Evolutionary conservation across 2,329 filamentous ascomycete genomes (phyloP), one percentile per base, ranked within the genome.

Genomic region (Ophiosphaerella narmari): DNA sequence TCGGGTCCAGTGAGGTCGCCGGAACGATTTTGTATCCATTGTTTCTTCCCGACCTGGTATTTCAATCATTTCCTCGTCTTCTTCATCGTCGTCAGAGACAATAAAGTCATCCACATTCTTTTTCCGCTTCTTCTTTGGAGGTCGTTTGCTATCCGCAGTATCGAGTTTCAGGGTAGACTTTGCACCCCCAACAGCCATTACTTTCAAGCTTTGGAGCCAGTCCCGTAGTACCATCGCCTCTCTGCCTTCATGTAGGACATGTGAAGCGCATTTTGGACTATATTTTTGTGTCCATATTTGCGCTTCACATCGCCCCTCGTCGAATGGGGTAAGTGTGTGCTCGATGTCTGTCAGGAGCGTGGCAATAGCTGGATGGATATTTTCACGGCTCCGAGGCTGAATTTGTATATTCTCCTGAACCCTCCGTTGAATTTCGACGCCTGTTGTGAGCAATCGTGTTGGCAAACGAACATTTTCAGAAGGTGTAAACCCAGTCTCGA

Each of bases 241-340:
- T 38, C 78, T 82, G 2, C 88, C 87, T 13, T 78, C 71, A 64
- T 97, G 92, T 9, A 99, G 77, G 1, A 97, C 86, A 50, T 93
- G 85, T 4, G 77, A 77, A 2, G 90, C 86, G 32, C 75, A 78
- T 23, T 72, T 74, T 0, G 94, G 94, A 0, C 89, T 84, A 73
- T 97, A 96, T 65, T 97, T 97, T 35, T 93, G 87, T 2, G 80
- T 72, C 94, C 94, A 99, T 7, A 84, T 74, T 24, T 81, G 74
- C 2, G 78, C 79, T 66, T 97, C 93, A 60, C 89, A 96, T 42
- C 81, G 82, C 7, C 86, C 89, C 54, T 77, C 82, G 68, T 99
- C 94, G 64, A 92, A 97, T 0, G 92, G 86, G 4, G 89, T 92
- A 11, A 92, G 77, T 0, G 79, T 79, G 1, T 78, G 79, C 38